A percentile compares a stretch with the other conserved stretches of the same genome.
Evolutionary conservation across 2,329 filamentous ascomycete genomes (phyloP).

Genomic region (Hypoxylon sp.): DNA sequence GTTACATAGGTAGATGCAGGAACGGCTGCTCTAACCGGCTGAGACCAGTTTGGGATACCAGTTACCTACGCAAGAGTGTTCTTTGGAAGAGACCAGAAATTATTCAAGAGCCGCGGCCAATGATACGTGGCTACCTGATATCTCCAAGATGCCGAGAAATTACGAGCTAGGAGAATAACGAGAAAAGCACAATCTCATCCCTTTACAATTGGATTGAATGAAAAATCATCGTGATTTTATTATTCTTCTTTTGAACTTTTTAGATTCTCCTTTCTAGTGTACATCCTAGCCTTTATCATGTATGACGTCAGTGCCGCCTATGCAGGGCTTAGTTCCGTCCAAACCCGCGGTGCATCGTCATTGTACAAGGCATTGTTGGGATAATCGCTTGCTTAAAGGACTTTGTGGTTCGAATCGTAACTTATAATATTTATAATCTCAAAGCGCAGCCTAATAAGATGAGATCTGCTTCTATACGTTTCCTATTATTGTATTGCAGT

Average conservation of each 20-base stretch:
- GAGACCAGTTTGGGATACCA: slow-evolving; percentile 15
- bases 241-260: slow-evolving; percentile 5
- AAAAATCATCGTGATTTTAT: slow-evolving; percentile 16
- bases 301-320: slow-evolving; percentile 37
- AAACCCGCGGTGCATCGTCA: slow-evolving; percentile 27
- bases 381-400: not conserved
- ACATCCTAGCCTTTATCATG: not conserved
- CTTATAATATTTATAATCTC: not conserved
- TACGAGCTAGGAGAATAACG: slow-evolving; percentile 12
- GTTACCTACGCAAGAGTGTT: not conserved
- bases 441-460: not conserved
- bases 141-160: not conserved
- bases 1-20: slow-evolving; percentile 31
- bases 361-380: slow-evolving; percentile 25
- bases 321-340: slow-evolving; percentile 24
- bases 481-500: slow-evolving; percentile 7
- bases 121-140: slow-evolving; percentile 7
- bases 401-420: not conserved
- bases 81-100: slow-evolving; percentile 17
- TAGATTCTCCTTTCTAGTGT: slow-evolving; percentile 4
- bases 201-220: slow-evolving; percentile 6
- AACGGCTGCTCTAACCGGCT: slow-evolving; percentile 23
- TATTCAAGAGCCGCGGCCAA: not conserved
- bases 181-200: slow-evolving; percentile 8
- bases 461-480: not conserved